phyloP scores from a whole-genome alignment of 768 basidiomycete species.

The Leccinum ochraceum region DNA sequence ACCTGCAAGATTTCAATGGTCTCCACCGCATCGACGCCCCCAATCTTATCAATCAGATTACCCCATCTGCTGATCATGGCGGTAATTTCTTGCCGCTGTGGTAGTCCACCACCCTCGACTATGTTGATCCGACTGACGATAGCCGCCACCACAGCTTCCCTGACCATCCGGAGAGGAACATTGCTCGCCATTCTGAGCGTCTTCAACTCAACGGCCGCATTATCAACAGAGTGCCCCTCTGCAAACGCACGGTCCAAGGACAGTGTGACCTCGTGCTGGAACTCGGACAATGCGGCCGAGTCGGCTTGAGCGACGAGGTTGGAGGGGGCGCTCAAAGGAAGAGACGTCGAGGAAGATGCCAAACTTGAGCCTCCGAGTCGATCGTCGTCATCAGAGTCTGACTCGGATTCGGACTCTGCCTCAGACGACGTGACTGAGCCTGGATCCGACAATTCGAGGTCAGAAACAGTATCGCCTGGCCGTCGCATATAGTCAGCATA shows the following conservation, averaged over 20 bases:
- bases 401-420: conserved; percentile 43
- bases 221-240: conserved; percentile 89
- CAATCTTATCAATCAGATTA: conserved; percentile 73
- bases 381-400: conserved; percentile 43
- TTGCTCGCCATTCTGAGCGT: conserved; percentile 97
- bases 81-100: conserved; percentile 67
- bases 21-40: conserved; percentile 81
- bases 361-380: conserved; percentile 34
- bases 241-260: conserved; percentile 91
- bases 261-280: conserved; percentile 72
- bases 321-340: conserved; percentile 42
- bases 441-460: conserved; percentile 61
- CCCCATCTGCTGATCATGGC: conserved; percentile 79
- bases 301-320: conserved; percentile 39
- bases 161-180: conserved; percentile 81
- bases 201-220: conserved; percentile 92
- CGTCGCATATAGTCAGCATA: conserved; percentile 5
- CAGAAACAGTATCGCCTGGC: conserved; percentile 58
- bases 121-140: conserved; percentile 74
- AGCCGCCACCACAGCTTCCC: conserved; percentile 85
- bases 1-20: conserved; percentile 82
- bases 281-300: conserved; percentile 62
- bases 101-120: conserved; percentile 52
- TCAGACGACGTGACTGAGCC: conserved; percentile 57
- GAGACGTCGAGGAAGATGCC: conserved; percentile 51